Base-by-base conservation (phyloP, 225 moss, liverwort and hornwort species). In the Marchantia paleacea region DNA sequence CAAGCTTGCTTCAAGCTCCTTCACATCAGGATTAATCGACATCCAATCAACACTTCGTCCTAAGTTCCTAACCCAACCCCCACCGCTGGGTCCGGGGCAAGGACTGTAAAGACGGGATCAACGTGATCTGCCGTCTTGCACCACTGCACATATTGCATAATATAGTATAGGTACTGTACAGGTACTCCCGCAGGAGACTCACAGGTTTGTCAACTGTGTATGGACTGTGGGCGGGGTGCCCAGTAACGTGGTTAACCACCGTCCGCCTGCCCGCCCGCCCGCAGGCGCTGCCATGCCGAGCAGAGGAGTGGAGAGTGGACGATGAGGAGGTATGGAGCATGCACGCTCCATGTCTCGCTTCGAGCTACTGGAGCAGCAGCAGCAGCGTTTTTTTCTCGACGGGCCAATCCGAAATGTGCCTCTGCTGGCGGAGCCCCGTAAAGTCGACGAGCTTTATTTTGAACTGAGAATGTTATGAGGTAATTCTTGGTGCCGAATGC, bases 261-360 rank as follows among this genome's bases (percentile, higher is more conserved):
- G 39, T 8, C 69, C 69, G 69, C 11, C 30, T 19, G 69, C 13
- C 19, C 30, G 65, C 28, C n/a, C 22, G 58, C 58, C 58, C 16
- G 55, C 4, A 55, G 11, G 16, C 16, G 55, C 63, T 20, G 2
- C 63, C 63, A 4, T 22, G 63, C 12, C 9, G n/a, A n/a, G n/a
- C n/a, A n/a, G 57, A 57, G 57, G 14, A 57, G 19, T 13, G 57
- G 19, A 19, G 57, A 57, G 57, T 19, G 19, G 14, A 19, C 2
- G 57, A 12, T 9, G 57, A 57, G 57, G 57, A 57, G 57, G 57
- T 3, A 19, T 64, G 64, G 64, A 64, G 24, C 39, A 12, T 0
- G 69, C 69, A 28, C 30, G 68, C 68, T 68, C 68, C 68, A 68
- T 68, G 68, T 68, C 68, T 68, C 12, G 12, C 68, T 10, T 69